Conservation (phyloP, 176 grass and related monocot species). For the Juncus inflexus region DNA sequence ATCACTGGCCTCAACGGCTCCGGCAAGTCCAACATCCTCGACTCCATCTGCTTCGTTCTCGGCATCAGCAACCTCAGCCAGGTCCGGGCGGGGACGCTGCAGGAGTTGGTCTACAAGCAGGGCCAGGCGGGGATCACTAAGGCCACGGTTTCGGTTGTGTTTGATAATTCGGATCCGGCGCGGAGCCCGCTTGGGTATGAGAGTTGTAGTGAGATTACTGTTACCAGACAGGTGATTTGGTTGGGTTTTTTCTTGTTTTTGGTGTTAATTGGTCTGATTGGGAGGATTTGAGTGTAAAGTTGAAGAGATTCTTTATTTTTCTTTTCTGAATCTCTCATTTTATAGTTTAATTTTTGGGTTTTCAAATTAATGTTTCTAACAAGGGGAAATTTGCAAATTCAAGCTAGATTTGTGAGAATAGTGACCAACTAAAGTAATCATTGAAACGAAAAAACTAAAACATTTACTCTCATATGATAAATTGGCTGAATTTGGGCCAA, state of each 20-base stretch:
- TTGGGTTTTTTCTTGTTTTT: neutral
- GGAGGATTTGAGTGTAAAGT: neutral
- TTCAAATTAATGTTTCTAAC: neutral
- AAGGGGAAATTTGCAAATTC: too few species aligned
- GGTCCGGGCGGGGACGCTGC: conserved; percentile 68
- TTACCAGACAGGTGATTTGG: conserved; percentile 72
- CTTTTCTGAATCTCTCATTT: conserved; percentile 10
- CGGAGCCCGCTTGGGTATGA: conserved; percentile 87
- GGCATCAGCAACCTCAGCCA: conserved; percentile 94
- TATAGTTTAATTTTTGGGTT: neutral
- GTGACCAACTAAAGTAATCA: too few species aligned
- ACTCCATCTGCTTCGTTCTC: conserved; percentile 95
- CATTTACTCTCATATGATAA: neutral
- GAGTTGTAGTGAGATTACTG: conserved; percentile 78
- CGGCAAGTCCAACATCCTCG: conserved; percentile 98
- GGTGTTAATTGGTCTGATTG: neutral
- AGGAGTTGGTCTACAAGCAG: conserved; percentile 99
- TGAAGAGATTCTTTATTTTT: neutral
- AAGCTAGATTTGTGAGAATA: too few species aligned
- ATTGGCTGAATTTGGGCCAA: neutral
- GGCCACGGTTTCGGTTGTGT: conserved; percentile 87
- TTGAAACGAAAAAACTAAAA: too few species aligned
- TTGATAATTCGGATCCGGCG: conserved; percentile 79
- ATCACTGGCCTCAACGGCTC: conserved; percentile 93
- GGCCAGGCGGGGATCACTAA: conserved; percentile 93